Evolutionary conservation across 2,329 filamentous ascomycete genomes (phyloP).

Genomic region (Paecilomyces variotii): DNA sequence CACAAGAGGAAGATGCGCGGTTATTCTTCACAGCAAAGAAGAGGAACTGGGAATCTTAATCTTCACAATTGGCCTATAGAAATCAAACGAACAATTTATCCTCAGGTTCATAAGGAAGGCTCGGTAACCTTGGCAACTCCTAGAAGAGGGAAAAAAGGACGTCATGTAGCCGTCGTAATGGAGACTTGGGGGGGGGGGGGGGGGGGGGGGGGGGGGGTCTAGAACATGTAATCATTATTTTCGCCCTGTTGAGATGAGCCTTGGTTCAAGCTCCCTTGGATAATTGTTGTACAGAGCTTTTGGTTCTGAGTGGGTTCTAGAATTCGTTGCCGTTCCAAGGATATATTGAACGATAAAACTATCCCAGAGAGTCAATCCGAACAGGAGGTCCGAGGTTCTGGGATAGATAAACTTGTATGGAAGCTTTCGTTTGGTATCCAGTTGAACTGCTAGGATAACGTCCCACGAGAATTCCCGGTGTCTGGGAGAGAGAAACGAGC

Average conservation of each 20-base stretch:
- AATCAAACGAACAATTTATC: neutral
- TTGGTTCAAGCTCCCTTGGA: neutral
- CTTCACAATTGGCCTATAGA: neutral
- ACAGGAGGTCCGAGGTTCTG: neutral
- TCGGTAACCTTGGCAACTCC: neutral
- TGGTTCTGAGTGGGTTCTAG: neutral
- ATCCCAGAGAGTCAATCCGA: neutral
- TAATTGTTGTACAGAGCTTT: neutral
- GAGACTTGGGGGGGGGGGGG: neutral
- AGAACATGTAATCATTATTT: neutral
- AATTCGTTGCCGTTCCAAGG: neutral
- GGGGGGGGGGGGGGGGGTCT: too few species aligned
- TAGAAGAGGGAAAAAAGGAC: neutral
- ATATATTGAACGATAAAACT: neutral
- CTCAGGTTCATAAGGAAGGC: neutral
- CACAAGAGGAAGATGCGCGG: slow-evolving; percentile 22
- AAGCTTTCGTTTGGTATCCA: neutral
- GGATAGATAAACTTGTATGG: neutral
- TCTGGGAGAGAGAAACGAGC: neutral
- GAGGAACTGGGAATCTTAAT: slow-evolving; percentile 26
- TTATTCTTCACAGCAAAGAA: slow-evolving; percentile 28
- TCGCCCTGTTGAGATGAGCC: neutral
- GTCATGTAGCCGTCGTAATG: neutral
- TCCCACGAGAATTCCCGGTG: neutral
- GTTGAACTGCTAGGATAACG: neutral